Conservation (phyloP, 352 stramenopile genomes). For the Peronospora farinosa region DNA sequence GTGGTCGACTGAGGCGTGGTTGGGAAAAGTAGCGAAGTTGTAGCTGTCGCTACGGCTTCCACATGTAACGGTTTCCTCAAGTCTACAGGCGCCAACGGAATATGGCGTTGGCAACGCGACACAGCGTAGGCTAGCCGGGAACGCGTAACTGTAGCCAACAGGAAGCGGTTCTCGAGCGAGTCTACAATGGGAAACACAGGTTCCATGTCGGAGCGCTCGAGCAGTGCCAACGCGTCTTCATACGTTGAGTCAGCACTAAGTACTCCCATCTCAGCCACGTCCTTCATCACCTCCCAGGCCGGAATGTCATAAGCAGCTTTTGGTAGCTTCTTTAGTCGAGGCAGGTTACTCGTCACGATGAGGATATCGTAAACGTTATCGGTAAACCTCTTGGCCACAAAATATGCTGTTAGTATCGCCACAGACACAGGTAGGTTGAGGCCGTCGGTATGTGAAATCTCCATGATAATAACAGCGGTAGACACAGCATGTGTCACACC, state of each 20-base stretch:
- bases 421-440: conserved; percentile 85
- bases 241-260: conserved; percentile 73
- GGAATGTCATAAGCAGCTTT: conserved; percentile 82
- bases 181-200: conserved; percentile 78
- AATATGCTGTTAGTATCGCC: conserved; percentile 86
- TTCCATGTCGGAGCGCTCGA: conserved; percentile 42
- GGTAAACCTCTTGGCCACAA: conserved; percentile 86
- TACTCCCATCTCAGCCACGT: conserved; percentile 57
- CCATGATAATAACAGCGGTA: conserved; percentile 92
- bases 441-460: conserved; percentile 84
- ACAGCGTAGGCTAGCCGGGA: conserved; percentile 45
- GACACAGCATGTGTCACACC: conserved; percentile 90
- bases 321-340: conserved; percentile 72
- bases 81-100: conserved; percentile 13
- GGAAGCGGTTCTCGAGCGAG: conserved; percentile 45
- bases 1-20: conserved; percentile 17
- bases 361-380: conserved; percentile 89
- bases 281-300: conserved; percentile 79
- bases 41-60: conserved; percentile 6
- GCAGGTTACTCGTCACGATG: conserved; percentile 75
- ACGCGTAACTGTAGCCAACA: conserved; percentile 67
- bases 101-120: conserved; percentile 43
- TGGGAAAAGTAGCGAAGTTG: conserved; percentile 31
- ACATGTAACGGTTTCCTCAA: conserved; percentile 8
- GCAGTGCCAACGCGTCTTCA: conserved; percentile 41